Base-by-base conservation (phyloP, 2,329 filamentous ascomycete genomes). In the Alternaria hordeiaustralica region DNA sequence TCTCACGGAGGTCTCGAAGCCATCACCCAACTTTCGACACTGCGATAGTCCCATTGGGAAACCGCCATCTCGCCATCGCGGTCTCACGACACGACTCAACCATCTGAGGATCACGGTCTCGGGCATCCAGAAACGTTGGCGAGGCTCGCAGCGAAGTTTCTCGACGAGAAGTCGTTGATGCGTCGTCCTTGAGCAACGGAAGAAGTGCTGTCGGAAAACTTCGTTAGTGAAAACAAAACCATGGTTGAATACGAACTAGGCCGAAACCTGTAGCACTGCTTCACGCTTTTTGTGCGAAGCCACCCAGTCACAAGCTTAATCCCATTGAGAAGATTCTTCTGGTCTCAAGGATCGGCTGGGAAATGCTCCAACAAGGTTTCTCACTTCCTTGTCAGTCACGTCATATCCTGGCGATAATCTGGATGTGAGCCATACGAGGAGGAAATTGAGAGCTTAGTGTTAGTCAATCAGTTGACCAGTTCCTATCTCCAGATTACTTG, bases 1-100 rank as follows among this genome's bases (percentile, higher is more conserved):
- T 36, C 33, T n/a, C 15, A n/a, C 33, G 8, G 33, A n/a, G 33
- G 33, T 36, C 8, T 36, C 8, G 3, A 36, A 36, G 33, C 33
- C 33, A 36, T 36, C 33, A 0, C 33, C 15, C 33, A 9, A n/a
- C 33, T 36, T 36, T 36, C 15, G 33, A 9, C 3, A n/a, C 33
- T 36, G 33, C 33, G 15, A 9, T 2, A 36, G 3, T 5, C 0
- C 13, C 13, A 7, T n/a, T 4, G 2, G 3, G 2, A 4, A 13
- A 8, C 33, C 13, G 15, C 33, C 33, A n/a, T n/a, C 15, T 36
- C 7, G 33, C 33, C 33, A 36, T 36, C 15, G 15, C 33, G 33
- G 15, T n/a, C 4, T 36, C 33, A 36, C 7, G 8, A 36, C 33
- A 36, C 8, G 15, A 36, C 33, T n/a, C 33, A 36, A 36, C 33